These are phyloP conservation scores for Corymbia calophylla DNA, from an alignment of 441 rosid genomes.

Conservation along the genomic window DNA sequence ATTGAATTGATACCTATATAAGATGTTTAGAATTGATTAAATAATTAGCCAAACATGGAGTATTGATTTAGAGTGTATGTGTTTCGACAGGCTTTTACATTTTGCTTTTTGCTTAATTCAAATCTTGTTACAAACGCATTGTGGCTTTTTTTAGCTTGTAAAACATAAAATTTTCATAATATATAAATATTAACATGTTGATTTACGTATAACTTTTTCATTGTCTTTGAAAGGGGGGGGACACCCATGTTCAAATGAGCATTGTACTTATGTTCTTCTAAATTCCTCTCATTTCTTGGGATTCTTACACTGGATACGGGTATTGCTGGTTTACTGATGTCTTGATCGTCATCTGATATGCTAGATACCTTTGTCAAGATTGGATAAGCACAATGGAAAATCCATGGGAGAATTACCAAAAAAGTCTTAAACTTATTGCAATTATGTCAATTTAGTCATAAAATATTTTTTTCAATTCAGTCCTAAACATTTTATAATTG, in stretches of 20 bases:
- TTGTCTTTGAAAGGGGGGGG: too few species aligned
- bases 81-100: not conserved
- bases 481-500: too few species aligned
- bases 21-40: not conserved
- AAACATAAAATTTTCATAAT: not conserved
- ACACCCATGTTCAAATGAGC: not conserved
- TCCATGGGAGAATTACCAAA: too few species aligned
- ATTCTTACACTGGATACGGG: not conserved
- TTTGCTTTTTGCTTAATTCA: not conserved
- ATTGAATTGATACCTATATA: too few species aligned
- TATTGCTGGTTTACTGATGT: not conserved
- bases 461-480: too few species aligned
- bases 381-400: not conserved
- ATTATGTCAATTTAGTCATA: too few species aligned
- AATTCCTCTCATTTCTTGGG: not conserved
- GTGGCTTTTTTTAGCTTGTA: not conserved
- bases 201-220: too few species aligned
- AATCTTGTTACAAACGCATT: not conserved
- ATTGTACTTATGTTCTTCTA: not conserved
- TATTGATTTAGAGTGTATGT: not conserved
- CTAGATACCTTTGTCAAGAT: not conserved
- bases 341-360: not conserved
- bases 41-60: not conserved
- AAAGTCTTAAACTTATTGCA: too few species aligned
- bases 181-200: not conserved